These are phyloP conservation scores for Neonectria coccinea DNA, from an alignment of 2,329 filamentous ascomycete genomes.

Conservation along the genomic window DNA sequence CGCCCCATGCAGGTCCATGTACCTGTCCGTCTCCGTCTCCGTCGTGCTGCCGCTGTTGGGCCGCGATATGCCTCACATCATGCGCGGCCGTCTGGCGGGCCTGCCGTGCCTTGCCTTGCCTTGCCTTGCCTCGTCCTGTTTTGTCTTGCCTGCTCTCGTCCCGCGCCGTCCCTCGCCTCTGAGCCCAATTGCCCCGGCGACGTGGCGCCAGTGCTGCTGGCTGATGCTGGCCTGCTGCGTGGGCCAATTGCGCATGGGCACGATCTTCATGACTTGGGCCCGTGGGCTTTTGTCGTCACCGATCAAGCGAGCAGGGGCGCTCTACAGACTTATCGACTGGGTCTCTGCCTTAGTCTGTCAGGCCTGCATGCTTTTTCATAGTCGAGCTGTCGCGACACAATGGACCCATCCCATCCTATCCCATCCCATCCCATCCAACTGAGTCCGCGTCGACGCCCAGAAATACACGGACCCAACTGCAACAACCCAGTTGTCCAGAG, in stretches of 20 bases:
- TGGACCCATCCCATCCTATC: neutral
- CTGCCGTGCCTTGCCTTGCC: neutral
- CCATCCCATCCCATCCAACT: neutral
- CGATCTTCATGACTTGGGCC: conserved; percentile 36
- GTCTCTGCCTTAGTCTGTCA: conserved; percentile 40
- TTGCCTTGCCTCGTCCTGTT: neutral
- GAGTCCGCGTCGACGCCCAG: conserved; percentile 7
- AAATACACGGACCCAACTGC: conserved; percentile 16
- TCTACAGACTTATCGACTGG: conserved; percentile 19
- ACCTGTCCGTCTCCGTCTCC: neutral
- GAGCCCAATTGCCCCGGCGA: conserved; percentile 48
- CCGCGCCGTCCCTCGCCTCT: conserved; percentile 25
- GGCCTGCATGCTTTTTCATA: conserved; percentile 42
- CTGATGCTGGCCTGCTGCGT: conserved; percentile 27
- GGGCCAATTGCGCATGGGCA: conserved; percentile 49
- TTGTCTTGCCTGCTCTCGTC: neutral
- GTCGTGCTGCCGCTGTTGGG: conserved; percentile 38
- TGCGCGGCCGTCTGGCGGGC: conserved; percentile 25
- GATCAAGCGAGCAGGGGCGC: conserved; percentile 40
- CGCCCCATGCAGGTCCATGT: conserved; percentile 24
- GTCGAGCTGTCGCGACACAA: conserved; percentile 17
- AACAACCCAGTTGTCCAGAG: conserved; percentile 19
- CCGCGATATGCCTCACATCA: conserved; percentile 44
- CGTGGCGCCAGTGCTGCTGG: conserved; percentile 45
- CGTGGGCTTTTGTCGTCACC: conserved; percentile 38